Evolutionary conservation across 768 basidiomycete genomes (phyloP), one percentile per base, ranked within the genome.

Genomic region (Suillus weaverae): DNA sequence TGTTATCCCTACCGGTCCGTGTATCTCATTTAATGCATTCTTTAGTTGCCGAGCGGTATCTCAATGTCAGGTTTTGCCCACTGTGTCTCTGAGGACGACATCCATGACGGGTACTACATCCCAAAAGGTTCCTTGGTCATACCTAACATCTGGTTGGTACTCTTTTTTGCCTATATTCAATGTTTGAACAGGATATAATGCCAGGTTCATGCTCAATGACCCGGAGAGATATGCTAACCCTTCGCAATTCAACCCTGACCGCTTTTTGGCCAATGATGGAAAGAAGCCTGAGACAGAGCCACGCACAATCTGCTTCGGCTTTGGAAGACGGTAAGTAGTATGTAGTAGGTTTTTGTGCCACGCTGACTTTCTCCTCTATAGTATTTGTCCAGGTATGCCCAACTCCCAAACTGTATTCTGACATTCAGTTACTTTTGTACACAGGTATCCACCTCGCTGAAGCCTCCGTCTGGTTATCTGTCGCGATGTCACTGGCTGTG

Each of bases 61-160:
- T 38, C 20, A 36, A 30, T 60, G 54, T 33, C 62, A 71, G 66
- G 66, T 54, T 51, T 68, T 9, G 81, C 87, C 18, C 88, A 89
- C 70, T 81, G 85, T 18, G 82, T 78, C 6, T 82, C 76, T n/a
- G 79, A 86, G 68, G 86, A 89, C 63, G 88, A 89, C 63, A 72
- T 88, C 6, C 85, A 89, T 59, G 79, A 86, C 54, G 87, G 87
- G 6, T 85, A 85, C 73, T 83, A 82, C 48, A 86, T 89, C 61
- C 88, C 88, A 10, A 84, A 88, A 55, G 76, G 76, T 10, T 63
- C 69, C 2, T 18, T 78, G 32, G 50, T 77, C 2, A 55, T 77
- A 1, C 13, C 76, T 35, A 72, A 73, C 53, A 0, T 71, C 16
- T 73, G 68, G 70, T 74, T 41, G 26, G 70, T 64, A 7, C 33